Evolutionary conservation across 345 rosid genomes (phyloP).

Genomic region (Hibiscus mutabilis): DNA sequence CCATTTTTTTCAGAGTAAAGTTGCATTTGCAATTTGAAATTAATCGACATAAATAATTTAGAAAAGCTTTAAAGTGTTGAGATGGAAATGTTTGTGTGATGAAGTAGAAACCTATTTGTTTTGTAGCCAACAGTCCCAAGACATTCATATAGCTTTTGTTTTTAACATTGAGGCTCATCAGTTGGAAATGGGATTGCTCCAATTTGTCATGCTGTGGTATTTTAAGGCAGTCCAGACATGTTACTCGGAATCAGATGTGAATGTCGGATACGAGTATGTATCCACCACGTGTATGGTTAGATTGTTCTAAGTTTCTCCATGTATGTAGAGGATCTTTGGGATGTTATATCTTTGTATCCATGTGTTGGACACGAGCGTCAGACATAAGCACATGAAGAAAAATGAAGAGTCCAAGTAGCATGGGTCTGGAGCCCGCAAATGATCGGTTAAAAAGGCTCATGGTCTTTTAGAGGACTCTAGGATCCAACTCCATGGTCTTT

Average conservation of each 20-base stretch:
- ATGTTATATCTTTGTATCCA: too few relatives aligned
- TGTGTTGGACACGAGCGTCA: neutral
- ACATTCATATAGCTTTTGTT: neutral
- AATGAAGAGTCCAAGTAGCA: neutral
- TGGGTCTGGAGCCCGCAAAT: neutral
- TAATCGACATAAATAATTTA: neutral
- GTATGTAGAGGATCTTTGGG: neutral
- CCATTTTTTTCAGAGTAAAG: neutral
- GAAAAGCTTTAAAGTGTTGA: neutral
- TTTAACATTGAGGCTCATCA: neutral
- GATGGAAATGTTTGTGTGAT: neutral
- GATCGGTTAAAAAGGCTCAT: neutral
- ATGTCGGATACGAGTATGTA: neutral
- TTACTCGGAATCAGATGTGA: neutral
- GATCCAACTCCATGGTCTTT: too few relatives aligned
- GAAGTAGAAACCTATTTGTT: neutral
- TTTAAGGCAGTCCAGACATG: neutral
- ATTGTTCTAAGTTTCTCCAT: neutral
- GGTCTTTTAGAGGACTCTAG: too few relatives aligned
- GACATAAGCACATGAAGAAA: neutral
- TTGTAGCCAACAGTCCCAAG: neutral
- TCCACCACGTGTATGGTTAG: neutral
- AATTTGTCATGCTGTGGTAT: neutral
- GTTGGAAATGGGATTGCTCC: neutral
- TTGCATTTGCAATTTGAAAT: neutral